phyloP scores from a whole-genome alignment of 176 grass and related monocot genomes.

The Leersia perrieri region DNA sequence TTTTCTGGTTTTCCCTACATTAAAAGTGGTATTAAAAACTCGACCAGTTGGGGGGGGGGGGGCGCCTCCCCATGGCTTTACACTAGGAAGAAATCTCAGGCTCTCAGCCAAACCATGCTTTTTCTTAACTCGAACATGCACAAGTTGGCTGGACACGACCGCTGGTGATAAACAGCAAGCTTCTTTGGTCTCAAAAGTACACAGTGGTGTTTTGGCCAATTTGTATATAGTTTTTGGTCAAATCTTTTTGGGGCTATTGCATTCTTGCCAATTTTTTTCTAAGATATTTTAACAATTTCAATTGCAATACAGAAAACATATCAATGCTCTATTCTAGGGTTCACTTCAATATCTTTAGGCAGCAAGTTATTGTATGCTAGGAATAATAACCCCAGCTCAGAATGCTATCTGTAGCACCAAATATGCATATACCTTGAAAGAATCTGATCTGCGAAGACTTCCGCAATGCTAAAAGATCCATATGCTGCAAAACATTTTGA shows the following conservation, averaged over 20 bases:
- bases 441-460: conserved; percentile 77
- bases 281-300: not conserved
- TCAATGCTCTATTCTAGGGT: not conserved
- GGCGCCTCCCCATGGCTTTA: too few relatives aligned
- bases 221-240: not conserved
- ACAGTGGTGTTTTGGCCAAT: not conserved
- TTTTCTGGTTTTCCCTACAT: too few relatives aligned
- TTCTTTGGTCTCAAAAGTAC: not conserved
- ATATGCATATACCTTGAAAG: conserved; percentile 67
- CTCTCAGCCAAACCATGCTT: too few relatives aligned
- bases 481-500: conserved; percentile 55
- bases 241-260: too few relatives aligned
- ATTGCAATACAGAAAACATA: not conserved
- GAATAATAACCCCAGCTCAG: conserved; percentile 17
- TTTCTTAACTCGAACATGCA: not conserved
- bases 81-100: too few relatives aligned
- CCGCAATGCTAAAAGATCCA: conserved; percentile 89
- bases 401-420: not conserved
- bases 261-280: too few relatives aligned
- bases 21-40: not conserved
- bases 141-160: not conserved
- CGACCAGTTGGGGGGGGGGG: too few relatives aligned
- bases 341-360: not conserved
- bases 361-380: not conserved
- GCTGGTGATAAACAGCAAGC: not conserved